phyloP scores from a whole-genome alignment of 768 basidiomycete species.

The Boletus fagicola region DNA sequence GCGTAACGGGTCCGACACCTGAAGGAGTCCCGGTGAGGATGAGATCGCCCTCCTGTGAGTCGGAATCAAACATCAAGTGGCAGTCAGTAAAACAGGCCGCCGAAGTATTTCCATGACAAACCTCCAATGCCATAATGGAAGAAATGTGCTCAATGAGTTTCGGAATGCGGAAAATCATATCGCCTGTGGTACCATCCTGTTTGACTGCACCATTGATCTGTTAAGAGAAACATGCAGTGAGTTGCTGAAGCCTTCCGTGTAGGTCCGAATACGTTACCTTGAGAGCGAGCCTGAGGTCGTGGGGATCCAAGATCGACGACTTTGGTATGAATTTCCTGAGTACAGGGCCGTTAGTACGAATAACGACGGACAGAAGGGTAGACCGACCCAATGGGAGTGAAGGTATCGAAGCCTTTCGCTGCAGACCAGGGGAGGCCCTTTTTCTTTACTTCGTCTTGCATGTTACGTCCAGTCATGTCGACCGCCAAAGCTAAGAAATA shows the following conservation, averaged over 20 bases:
- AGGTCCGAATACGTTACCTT: constrained; percentile 46
- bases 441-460: constrained; percentile 91
- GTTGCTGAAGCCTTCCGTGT: not conserved
- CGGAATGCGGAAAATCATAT: constrained; percentile 94
- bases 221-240: not conserved
- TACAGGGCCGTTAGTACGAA: constrained; percentile 1
- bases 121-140: constrained; percentile 97
- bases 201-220: constrained; percentile 83
- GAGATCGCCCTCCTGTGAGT: constrained; percentile 79
- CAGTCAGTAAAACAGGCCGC: not conserved
- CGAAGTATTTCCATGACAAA: constrained; percentile 27
- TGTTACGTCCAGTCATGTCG: constrained; percentile 94
- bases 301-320: constrained; percentile 61
- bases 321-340: constrained; percentile 80
- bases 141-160: constrained; percentile 87
- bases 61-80: no score
- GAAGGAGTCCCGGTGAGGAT: constrained; percentile 89
- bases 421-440: constrained; percentile 97
- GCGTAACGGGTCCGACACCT: constrained; percentile 76
- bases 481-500: constrained; percentile 72
- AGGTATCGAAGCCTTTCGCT: constrained; percentile 96
- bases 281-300: constrained; percentile 73
- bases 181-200: constrained; percentile 80
- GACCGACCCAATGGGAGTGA: constrained; percentile 82
- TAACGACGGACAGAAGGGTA: not conserved